These are phyloP conservation scores for Elongisporangium senticosum DNA, from an alignment of 352 stramenopile genomes.

Conservation along the genomic window DNA sequence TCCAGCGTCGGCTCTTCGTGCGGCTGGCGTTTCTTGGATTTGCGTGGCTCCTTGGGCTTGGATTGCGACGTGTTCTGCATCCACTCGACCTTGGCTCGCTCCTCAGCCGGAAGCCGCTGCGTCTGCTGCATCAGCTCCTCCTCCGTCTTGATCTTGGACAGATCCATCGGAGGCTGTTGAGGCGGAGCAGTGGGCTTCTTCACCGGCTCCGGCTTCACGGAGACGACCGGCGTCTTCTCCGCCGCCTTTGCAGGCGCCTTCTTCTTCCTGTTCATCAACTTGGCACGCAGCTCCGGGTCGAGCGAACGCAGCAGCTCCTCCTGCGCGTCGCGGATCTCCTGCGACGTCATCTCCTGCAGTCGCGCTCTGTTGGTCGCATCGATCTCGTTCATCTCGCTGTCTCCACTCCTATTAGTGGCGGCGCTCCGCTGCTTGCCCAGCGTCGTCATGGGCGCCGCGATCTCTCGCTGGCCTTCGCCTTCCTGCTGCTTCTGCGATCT, in stretches of 20 bases:
- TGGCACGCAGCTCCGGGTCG: conserved; percentile 58
- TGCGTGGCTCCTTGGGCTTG: conserved; percentile 9
- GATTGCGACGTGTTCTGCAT: conserved; percentile 27
- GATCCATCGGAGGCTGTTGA: conserved; percentile 15
- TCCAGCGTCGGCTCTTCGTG: conserved; percentile 32
- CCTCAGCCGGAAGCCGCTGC: conserved; percentile 45
- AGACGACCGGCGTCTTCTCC: conserved; percentile 3
- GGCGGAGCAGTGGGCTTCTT: not conserved
- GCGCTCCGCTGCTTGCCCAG: not conserved
- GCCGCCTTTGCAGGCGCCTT: conserved; percentile 17
- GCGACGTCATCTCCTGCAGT: conserved; percentile 54
- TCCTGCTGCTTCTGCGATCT: conserved; percentile 14
- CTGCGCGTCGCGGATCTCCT: conserved; percentile 70
- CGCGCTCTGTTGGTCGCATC: conserved; percentile 48
- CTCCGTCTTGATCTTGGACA: conserved; percentile 56
- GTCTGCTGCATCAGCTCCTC: conserved; percentile 45
- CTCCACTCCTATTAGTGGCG: conserved; percentile 10
- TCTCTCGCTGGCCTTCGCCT: not conserved
- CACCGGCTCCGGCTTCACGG: not conserved
- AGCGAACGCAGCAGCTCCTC: conserved; percentile 54
- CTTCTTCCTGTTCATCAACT: conserved; percentile 37
- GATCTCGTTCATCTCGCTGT: conserved; percentile 44
- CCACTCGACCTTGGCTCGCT: conserved; percentile 76
- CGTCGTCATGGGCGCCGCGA: not conserved
- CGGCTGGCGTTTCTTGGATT: conserved; percentile 6